Evolutionary conservation across 2,329 filamentous ascomycete genomes (phyloP), one percentile per base, ranked within the genome.

Genomic region (Claviceps lovelessii): DNA sequence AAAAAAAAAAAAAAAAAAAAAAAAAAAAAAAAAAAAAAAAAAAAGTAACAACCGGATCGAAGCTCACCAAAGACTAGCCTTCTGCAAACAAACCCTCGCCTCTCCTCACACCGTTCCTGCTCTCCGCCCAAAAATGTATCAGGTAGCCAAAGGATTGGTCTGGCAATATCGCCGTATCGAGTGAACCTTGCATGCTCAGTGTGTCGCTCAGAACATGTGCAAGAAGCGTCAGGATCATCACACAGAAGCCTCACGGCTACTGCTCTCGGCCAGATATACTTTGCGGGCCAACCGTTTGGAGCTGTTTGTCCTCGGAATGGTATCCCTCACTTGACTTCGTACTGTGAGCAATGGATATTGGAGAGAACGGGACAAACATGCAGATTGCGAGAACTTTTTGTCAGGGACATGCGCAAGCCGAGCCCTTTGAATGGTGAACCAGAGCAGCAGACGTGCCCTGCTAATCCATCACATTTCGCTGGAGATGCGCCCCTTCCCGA

Each of bases 341-440:
- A 73, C 15, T 76, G 76, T 6, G 70, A 70, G 52, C 61, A 72
- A 59, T 78, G 75, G 74, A 73, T 79, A 39, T 65, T 70, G 35
- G 65, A 73, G 13, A 67, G 70, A 33, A 73, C 75, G 0, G 76
- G 75, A 5, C 57, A 55, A 33, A 59, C 53, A 58, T 60, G 54
- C 10, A 54, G 58, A 9, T 66, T 65, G 48, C 56, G 61, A 47
- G 55, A 54, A 4, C 56, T 57, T 1, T 53, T 39, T 7, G 48
- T 19, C 23, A 28, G 17, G 4, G 28, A 44, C 19, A 3, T n/a
- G 11, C 17, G 19, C 17, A 29, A 39, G 13, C n/a, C 19, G 3
- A 31, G 29, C 31, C 9, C 29, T 17, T n/a, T 31, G 17, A 15
- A 37, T 46, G 2, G n/a, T 23, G n/a, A 8, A 46, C 11, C n/a